Percentiles rank a stretch among this genome's conserved stretches.
Conservation (phyloP, 2,329 filamentous ascomycete genomes). For the Gremmenia infestans region DNA sequence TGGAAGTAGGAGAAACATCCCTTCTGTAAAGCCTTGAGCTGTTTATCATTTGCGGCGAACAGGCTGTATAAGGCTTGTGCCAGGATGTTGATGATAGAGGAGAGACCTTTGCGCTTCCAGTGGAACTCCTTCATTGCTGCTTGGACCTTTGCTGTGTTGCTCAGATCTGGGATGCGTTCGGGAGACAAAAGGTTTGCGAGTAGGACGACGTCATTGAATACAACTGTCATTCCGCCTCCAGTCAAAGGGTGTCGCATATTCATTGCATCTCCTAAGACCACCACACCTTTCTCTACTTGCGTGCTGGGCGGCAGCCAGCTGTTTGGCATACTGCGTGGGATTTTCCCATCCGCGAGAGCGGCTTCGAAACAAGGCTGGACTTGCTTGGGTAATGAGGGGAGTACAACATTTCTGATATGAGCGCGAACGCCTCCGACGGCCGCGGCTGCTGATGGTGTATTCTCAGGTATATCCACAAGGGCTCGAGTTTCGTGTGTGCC, state of each 20-base stretch:
- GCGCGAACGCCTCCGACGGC: slow-evolving; percentile 77
- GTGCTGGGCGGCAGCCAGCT: slow-evolving; percentile 77
- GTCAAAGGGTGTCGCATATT: slow-evolving; percentile 99
- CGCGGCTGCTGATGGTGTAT: slow-evolving; percentile 66
- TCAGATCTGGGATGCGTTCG: slow-evolving; percentile 60
- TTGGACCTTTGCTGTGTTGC: slow-evolving; percentile 60
- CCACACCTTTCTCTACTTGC: slow-evolving; percentile 67
- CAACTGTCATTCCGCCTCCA: slow-evolving; percentile 96
- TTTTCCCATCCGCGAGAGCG: slow-evolving; percentile 72
- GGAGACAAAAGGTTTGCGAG: slow-evolving; percentile 71
- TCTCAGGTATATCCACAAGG: slow-evolving; percentile 80
- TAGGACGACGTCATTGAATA: slow-evolving; percentile 84
- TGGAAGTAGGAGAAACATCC: slow-evolving; percentile 95
- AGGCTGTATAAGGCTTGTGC: slow-evolving; percentile 88
- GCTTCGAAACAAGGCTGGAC: slow-evolving; percentile 69
- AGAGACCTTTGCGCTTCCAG: slow-evolving; percentile 78
- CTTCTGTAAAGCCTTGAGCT: slow-evolving; percentile 74
- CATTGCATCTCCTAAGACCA: slow-evolving; percentile 88
- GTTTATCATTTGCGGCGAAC: slow-evolving; percentile 77
- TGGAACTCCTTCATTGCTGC: slow-evolving; percentile 68
- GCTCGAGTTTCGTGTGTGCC: slow-evolving; percentile 89
- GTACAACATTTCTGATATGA: slow-evolving; percentile 73
- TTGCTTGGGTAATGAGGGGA: slow-evolving; percentile 68
- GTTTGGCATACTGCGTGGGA: slow-evolving; percentile 88
- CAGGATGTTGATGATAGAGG: slow-evolving; percentile 93